These are phyloP conservation scores for Capsella bursapastoris DNA, from an alignment of 345 rosid species.

Conservation along the genomic window DNA sequence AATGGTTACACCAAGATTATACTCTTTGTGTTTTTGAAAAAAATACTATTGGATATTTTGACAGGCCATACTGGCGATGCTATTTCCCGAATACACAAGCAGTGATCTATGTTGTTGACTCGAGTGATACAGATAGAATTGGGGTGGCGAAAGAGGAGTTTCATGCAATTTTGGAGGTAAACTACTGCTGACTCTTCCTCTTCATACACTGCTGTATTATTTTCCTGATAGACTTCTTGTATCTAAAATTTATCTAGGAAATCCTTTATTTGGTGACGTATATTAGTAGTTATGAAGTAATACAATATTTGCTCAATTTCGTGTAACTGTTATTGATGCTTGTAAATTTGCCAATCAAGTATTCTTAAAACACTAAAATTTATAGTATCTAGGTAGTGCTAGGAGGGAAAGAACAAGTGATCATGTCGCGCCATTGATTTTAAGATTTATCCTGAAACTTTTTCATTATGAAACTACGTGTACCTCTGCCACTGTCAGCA, in stretches of 20 bases:
- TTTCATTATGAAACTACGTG: neutral
- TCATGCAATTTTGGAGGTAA: slow-evolving; percentile 69
- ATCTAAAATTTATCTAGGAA: neutral
- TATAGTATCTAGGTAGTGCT: too few relatives aligned
- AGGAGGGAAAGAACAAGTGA: neutral
- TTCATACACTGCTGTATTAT: neutral
- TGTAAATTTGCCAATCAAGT: too few relatives aligned
- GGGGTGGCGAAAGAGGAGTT: slow-evolving; percentile 63
- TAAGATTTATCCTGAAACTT: neutral
- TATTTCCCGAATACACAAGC: slow-evolving; percentile 61
- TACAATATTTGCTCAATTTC: neutral
- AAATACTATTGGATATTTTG: slow-evolving; percentile 21
- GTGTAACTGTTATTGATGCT: too few relatives aligned
- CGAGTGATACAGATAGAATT: slow-evolving; percentile 61
- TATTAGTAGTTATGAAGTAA: neutral
- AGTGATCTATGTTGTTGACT: slow-evolving; percentile 63
- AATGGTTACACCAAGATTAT: slow-evolving; percentile 11
- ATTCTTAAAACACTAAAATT: too few relatives aligned
- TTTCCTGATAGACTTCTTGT: neutral
- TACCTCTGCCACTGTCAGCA: neutral
- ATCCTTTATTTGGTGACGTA: neutral
- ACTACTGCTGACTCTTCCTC: neutral
- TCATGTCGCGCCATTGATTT: neutral
- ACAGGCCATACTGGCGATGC: slow-evolving; percentile 79
- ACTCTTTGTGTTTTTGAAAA: neutral